Percentiles rank a stretch among this genome's conserved stretches.
Evolutionary conservation across 2,329 filamentous ascomycete genomes (phyloP).

Genomic region (Fusarium floridanum): DNA sequence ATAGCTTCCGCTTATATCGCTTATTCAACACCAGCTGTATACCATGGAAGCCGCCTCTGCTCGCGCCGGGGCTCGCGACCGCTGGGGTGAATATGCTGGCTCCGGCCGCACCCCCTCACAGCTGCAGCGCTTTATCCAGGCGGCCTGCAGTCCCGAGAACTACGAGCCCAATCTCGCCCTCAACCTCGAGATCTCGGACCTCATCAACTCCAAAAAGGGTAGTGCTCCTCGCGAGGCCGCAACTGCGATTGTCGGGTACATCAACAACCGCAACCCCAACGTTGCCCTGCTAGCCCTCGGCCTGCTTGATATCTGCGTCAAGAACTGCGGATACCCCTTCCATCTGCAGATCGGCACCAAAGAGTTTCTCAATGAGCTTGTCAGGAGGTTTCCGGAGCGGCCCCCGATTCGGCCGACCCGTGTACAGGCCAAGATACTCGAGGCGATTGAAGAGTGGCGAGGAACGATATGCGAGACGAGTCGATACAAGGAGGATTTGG

Average conservation of each 20-base stretch:
- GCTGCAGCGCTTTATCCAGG: conserved; percentile 94
- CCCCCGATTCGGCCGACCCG: conserved; percentile 87
- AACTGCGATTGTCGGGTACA: conserved; percentile 89
- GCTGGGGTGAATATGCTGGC: conserved; percentile 82
- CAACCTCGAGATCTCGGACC: conserved; percentile 94
- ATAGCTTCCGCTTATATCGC: background rate
- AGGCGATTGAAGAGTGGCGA: conserved; percentile 98
- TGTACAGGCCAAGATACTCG: conserved; percentile 92
- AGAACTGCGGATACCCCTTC: conserved; percentile 99
- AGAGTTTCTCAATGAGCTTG: conserved; percentile 98
- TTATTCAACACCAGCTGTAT: background rate
- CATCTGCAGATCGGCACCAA: conserved; percentile 99
- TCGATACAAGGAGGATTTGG: conserved; percentile 95
- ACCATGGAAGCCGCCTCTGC: conserved; percentile 94
- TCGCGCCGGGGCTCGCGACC: conserved; percentile 94
- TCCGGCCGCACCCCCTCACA: conserved; percentile 81
- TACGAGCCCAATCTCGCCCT: conserved; percentile 97
- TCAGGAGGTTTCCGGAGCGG: conserved; percentile 93
- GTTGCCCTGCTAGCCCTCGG: conserved; percentile 90
- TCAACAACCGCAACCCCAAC: conserved; percentile 98
- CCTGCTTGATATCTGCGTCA: conserved; percentile 98
- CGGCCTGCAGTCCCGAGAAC: conserved; percentile 96
- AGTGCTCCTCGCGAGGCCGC: conserved; percentile 95
- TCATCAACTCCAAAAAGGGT: conserved; percentile 98
- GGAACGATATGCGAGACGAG: conserved; percentile 98